Evolutionary conservation across 2,329 filamentous ascomycete genomes (phyloP), one percentile per base, ranked within the genome.

Genomic region (Pseudovirgaria hyperparasitica): DNA sequence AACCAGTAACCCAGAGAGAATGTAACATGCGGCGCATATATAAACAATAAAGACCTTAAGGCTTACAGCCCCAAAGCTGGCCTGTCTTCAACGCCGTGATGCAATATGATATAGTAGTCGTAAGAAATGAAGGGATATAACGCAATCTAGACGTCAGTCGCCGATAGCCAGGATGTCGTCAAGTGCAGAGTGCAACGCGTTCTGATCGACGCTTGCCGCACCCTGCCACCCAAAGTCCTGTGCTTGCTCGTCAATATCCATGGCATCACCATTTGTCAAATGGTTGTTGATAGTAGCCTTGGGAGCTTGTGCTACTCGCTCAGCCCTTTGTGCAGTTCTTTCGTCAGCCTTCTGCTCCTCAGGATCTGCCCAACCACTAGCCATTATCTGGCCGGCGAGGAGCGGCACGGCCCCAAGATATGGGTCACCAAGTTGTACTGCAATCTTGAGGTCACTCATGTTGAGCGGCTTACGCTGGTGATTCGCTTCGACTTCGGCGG

Each of bases 331-430:
- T 36, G 17, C 19, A 17, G 29, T 32, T 37, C 39, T 38, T 5
- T 32, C 7, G 16, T 17, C 25, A 27, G 30, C 13, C 10, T 16
- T 14, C 19, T 23, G 10, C 16, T 10, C 16, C 17, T 13, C 22
- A 17, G 14, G 16, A 23, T 22, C 18, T 18, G 25, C 7, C 11
- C 14, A 16, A 10, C 22, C 11, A 22, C 18, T 18, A 0, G 40
- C 36, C 12, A 23, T 4, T 34, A 93, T 72, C 28, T 73, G 67
- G 22, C 79, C 75, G 16, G 73, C 68, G 19, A 92, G 62, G 14
- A 82, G 64, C 0, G 82, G 82, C 57, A 90, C 86, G 33, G 82
- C 74, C 7, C 75, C 73, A 36, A 92, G 65, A 32, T 81, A 76
- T 15, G 70, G 72, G 28, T 90, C 81, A 9, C 78, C 75, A 37